Percentiles rank a stretch among this genome's conserved stretches.
Evolutionary conservation across 768 basidiomycete genomes (phyloP).

Genomic region (Cystobasidium ongulense): DNA sequence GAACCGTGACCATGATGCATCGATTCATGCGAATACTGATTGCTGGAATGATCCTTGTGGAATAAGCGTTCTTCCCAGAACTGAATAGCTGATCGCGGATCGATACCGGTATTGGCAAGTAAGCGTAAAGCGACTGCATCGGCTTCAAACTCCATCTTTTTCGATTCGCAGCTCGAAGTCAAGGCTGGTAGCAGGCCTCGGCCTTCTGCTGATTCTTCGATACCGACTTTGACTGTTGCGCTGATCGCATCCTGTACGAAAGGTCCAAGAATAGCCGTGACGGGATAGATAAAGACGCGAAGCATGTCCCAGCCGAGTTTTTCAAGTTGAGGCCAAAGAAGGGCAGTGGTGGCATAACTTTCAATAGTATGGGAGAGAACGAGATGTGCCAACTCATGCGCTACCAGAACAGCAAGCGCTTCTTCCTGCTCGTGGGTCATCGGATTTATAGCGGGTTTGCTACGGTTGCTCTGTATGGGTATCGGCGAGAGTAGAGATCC

Average conservation of each 20-base stretch:
- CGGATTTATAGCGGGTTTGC: constrained; percentile 47
- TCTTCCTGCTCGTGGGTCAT: constrained; percentile 76
- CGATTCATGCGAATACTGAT: not conserved
- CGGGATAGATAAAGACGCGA: constrained; percentile 38
- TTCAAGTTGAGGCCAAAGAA: constrained; percentile 37
- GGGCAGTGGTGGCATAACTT: constrained; percentile 33
- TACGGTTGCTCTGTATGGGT: not conserved
- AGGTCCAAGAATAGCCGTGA: constrained; percentile 59
- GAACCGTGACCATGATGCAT: not conserved
- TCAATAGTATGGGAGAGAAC: constrained; percentile 60
- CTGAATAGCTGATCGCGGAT: constrained; percentile 66
- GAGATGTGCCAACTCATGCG: constrained; percentile 89
- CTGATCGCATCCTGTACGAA: constrained; percentile 92
- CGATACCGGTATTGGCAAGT: constrained; percentile 85
- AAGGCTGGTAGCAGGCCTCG: constrained; percentile 31
- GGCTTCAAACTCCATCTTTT: constrained; percentile 77
- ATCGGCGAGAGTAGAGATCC: not conserved
- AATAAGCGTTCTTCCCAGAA: constrained; percentile 63
- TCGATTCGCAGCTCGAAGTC: constrained; percentile 58
- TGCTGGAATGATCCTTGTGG: not conserved
- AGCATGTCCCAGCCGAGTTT: constrained; percentile 37
- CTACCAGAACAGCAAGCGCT: constrained; percentile 78
- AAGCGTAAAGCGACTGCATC: constrained; percentile 47
- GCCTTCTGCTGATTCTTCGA: constrained; percentile 45
- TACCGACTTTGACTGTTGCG: constrained; percentile 65